Percentiles rank a stretch among this genome's conserved stretches.
Evolutionary conservation across 2,329 filamentous ascomycete species (phyloP).

Genomic region (Colletotrichum liriopes): DNA sequence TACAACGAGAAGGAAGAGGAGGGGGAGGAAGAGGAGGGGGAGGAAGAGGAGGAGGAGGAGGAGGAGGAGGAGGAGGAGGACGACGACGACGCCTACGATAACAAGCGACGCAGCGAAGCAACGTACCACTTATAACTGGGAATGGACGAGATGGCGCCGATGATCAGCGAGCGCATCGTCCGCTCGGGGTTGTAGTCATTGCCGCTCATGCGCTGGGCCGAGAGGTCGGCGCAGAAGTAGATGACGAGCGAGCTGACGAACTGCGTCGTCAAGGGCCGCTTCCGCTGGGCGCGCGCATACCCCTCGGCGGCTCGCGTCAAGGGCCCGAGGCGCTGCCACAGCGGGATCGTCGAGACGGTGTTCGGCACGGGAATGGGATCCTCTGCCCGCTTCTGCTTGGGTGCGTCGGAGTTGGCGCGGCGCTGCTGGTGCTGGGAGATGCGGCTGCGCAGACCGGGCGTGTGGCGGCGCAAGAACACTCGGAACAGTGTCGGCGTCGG

Average conservation of each 20-base stretch:
- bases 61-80: not conserved
- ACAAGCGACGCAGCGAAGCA: not conserved
- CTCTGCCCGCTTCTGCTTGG: constrained; percentile 44
- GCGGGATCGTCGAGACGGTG: constrained; percentile 58
- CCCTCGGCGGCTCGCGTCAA: constrained; percentile 67
- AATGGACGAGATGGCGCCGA: constrained; percentile 81
- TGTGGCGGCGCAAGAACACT: constrained; percentile 49
- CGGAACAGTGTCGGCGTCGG: constrained; percentile 46
- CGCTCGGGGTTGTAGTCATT: constrained; percentile 78
- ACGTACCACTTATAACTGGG: constrained; percentile 86
- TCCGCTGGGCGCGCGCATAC: constrained; percentile 80
- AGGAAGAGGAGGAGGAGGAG: not conserved
- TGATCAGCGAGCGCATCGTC: constrained; percentile 80
- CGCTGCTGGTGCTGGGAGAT: constrained; percentile 45
- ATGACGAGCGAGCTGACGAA: constrained; percentile 82
- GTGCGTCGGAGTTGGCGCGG: constrained; percentile 47
- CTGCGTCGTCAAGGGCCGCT: constrained; percentile 85
- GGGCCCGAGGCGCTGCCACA: constrained; percentile 73
- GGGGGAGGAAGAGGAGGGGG: not conserved
- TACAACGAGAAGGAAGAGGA: not conserved
- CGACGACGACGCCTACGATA: not conserved
- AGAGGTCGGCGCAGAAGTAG: constrained; percentile 83
- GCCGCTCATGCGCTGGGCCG: constrained; percentile 79
- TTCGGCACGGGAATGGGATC: constrained; percentile 61
- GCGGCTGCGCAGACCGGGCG: constrained; percentile 45